These are phyloP conservation scores for Neofusicoccum sp. DNA, from an alignment of 2,329 filamentous ascomycete genomes.

Conservation along the genomic window DNA sequence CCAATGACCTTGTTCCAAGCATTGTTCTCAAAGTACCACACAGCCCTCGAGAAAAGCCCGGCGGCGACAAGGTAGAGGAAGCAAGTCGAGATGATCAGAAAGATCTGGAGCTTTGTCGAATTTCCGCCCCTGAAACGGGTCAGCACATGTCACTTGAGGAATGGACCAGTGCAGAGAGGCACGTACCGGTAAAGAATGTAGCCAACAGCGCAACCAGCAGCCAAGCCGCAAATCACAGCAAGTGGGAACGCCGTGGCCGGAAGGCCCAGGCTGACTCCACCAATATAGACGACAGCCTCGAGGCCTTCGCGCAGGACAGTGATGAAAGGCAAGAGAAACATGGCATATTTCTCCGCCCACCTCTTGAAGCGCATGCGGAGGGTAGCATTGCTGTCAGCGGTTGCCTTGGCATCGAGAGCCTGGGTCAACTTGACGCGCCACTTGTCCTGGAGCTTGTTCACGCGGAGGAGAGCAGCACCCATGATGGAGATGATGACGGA, in stretches of 20 bases:
- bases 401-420: conserved; percentile 57
- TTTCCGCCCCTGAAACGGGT: conserved; percentile 53
- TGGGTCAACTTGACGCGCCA: conserved; percentile 80
- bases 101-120: conserved; percentile 65
- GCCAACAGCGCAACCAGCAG: conserved; percentile 65
- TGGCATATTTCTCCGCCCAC: conserved; percentile 75
- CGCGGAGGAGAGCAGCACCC: conserved; percentile 74
- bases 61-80: conserved; percentile 82
- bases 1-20: conserved; percentile 66
- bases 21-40: conserved; percentile 73
- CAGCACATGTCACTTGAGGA: not conserved
- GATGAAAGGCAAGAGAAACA: conserved; percentile 84
- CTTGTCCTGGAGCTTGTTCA: conserved; percentile 81
- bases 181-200: conserved; percentile 69
- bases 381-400: conserved; percentile 25
- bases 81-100: conserved; percentile 79
- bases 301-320: conserved; percentile 82
- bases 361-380: conserved; percentile 52
- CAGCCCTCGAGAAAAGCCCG: conserved; percentile 72
- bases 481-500: conserved; percentile 78
- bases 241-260: conserved; percentile 76
- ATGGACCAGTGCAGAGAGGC: no score
- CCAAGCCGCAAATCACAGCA: conserved; percentile 69
- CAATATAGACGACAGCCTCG: conserved; percentile 82
- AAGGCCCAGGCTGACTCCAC: conserved; percentile 74